Conservation (phyloP, 177 flowering plant genomes). For the Vitis hybrid region DNA sequence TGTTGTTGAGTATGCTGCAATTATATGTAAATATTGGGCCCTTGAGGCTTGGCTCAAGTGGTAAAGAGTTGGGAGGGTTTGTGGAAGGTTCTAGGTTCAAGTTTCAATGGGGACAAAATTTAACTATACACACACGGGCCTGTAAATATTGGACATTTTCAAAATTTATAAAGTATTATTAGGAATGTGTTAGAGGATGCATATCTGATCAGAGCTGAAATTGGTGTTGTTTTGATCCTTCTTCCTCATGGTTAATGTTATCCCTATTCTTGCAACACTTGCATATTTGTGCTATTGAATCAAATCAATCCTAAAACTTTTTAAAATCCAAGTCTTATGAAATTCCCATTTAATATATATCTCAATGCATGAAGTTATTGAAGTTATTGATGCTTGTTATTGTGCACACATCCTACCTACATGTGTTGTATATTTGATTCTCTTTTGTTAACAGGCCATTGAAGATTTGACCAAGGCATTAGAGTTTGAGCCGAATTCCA, state of each 20-base stretch:
- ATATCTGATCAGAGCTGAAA: neutral
- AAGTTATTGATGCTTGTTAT: neutral
- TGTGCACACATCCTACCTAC: neutral
- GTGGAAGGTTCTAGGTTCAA: too few relatives aligned
- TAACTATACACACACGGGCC: too few relatives aligned
- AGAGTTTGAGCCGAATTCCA: slow-evolving; percentile 79
- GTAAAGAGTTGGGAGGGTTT: too few relatives aligned
- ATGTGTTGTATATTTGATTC: neutral
- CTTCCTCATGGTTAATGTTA: neutral
- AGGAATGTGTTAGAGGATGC: neutral
- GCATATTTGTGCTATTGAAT: neutral
- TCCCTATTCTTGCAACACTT: neutral
- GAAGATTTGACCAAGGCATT: slow-evolving; percentile 86
- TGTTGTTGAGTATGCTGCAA: neutral
- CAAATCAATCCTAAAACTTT: too few relatives aligned
- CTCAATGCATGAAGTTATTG: neutral
- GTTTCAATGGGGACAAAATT: neutral
- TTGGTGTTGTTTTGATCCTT: neutral
- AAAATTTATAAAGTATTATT: neutral
- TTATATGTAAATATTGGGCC: too few relatives aligned
- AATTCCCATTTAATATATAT: too few relatives aligned
- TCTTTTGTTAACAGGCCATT: slow-evolving; percentile 67
- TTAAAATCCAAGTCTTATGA: too few relatives aligned
- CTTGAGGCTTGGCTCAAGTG: too few relatives aligned
- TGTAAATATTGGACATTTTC: neutral